Evolutionary conservation across 1,284 basidiomycete genomes (phyloP), one percentile per base, ranked within the genome.

Genomic region (Heliocybe sulcata): DNA sequence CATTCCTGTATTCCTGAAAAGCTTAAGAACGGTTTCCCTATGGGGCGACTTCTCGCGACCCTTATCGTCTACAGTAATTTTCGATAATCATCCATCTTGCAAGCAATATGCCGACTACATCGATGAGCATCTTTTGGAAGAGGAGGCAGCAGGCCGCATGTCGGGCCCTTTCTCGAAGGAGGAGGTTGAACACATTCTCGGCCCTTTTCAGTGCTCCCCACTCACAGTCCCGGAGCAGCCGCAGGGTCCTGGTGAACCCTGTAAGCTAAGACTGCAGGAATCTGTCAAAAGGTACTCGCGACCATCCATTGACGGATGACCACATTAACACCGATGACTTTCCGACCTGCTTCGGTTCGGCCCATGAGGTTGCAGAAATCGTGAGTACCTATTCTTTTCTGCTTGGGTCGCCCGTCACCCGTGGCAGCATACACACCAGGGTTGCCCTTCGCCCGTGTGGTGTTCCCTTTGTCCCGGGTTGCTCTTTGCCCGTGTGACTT

Each of bases 81-180:
- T 31, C 29, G 29, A 31, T 6, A 31, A 31, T 12, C 12, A 31
- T 31, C 12, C 4, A 6, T 31, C 12, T 31, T 31, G 29, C 29
- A 12, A 31, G 12, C 29, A 31, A 31, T 31, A 31, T 31, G 29
- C 29, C 6, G 12, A 4, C 4, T 31, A 31, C 29, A 31, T 31
- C 29, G 29, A 31, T 4, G 29, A 31, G 29, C 12, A 4, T 31
- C 29, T 31, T 6, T 6, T 6, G 6, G 29, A 31, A 31, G 29
- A 31, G 29, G 29, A 4, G 29, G 29, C 29, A 31, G 29, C 29
- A 4, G 29, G 29, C n/a, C n/a, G n/a, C n/a, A 69, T 73, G 62
- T 63, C 63, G 1, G 71, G 73, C 6, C 73, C 70, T 0, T 73
- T 67, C 58, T 56, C 67, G 0, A 29, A 50, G 3, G 45, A 53